Evolutionary conservation across 352 stramenopile species (phyloP).

Genomic region (Phytophthora tentaculata): DNA sequence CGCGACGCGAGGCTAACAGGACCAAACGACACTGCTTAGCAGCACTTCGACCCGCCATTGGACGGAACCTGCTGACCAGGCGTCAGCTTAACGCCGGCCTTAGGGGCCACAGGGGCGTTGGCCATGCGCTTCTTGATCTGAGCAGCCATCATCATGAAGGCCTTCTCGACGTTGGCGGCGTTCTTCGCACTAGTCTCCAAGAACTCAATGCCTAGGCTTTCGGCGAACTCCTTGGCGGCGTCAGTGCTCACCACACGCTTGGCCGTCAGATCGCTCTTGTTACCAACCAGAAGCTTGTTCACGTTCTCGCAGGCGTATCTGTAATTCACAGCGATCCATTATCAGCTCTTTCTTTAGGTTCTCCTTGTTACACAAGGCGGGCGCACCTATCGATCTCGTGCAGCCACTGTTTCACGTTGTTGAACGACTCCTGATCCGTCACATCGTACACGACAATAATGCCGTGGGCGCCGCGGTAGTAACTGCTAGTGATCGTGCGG

Average conservation of each 20-base stretch:
- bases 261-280: constrained; percentile 97
- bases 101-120: constrained; percentile 79
- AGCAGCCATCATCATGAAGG: constrained; percentile 94
- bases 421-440: constrained; percentile 97
- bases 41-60: constrained; percentile 83
- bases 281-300: constrained; percentile 98
- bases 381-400: constrained; percentile 90
- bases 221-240: constrained; percentile 91
- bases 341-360: constrained; percentile 8
- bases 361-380: neutral
- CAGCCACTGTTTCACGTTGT: constrained; percentile 99
- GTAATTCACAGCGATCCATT: constrained; percentile 5
- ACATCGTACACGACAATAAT: constrained; percentile 99
- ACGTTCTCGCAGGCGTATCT: constrained; percentile 97
- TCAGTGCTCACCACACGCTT: constrained; percentile 95
- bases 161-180: constrained; percentile 90
- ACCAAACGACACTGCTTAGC: constrained; percentile 72
- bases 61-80: constrained; percentile 67
- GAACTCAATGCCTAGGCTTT: constrained; percentile 89
- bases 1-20: constrained; percentile 37
- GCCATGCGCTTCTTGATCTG: constrained; percentile 94
- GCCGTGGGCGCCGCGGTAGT: constrained; percentile 99
- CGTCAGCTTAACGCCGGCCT: constrained; percentile 70
- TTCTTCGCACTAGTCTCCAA: constrained; percentile 92
- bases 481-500: constrained; percentile 99